phyloP scores from a whole-genome alignment of 768 basidiomycete species.

The Cystobasidium tubakii region DNA sequence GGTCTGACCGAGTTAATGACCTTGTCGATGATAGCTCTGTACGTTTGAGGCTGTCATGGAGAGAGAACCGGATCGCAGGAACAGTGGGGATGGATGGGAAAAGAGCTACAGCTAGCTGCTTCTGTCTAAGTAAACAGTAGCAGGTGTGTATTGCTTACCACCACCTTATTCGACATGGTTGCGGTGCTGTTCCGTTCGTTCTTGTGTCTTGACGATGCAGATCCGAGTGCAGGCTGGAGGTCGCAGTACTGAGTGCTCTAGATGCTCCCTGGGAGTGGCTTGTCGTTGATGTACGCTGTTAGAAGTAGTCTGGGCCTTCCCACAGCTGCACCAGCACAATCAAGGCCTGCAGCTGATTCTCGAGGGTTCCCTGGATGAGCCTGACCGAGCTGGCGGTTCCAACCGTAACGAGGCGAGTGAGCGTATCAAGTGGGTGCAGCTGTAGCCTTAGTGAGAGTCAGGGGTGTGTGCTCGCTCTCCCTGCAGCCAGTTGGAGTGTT shows the following conservation, averaged over 20 bases:
- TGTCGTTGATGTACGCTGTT: no score
- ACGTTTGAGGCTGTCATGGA: conserved; percentile 50
- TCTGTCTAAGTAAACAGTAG: background rate
- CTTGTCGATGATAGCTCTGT: conserved; percentile 92
- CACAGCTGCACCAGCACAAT: conserved; percentile 1
- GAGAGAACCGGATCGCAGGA: background rate
- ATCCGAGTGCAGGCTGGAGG: no score
- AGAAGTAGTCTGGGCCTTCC: no score
- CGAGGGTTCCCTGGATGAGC: background rate
- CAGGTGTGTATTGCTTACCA: conserved; percentile 34
- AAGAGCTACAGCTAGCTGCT: background rate
- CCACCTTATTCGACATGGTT: conserved; percentile 38
- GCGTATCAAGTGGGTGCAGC: no score
- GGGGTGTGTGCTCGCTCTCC: background rate
- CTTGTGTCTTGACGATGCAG: background rate
- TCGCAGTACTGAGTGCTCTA: no score
- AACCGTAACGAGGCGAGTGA: no score
- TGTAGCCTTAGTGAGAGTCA: background rate
- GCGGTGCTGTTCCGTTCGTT: background rate
- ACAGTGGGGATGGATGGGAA: background rate
- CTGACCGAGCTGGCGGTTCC: no score
- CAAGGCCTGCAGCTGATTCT: conserved; percentile 1
- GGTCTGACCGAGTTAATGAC: conserved; percentile 73
- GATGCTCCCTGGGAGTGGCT: no score
- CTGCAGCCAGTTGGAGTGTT: background rate